phyloP scores from a whole-genome alignment of 169 alveolate genomes.

The Eimeria acervulina region DNA sequence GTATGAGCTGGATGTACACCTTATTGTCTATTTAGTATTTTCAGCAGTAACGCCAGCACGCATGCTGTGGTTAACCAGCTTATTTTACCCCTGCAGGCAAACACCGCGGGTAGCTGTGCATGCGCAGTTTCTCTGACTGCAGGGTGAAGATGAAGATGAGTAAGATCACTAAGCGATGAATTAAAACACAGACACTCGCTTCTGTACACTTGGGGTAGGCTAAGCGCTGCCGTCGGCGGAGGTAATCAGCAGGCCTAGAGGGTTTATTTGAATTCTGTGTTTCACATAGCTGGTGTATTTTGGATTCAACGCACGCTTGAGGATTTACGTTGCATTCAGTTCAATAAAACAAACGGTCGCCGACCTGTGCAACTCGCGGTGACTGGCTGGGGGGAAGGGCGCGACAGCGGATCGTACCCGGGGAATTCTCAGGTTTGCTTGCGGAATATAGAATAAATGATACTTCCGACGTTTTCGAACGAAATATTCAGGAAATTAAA shows the following conservation, averaged over 20 bases:
- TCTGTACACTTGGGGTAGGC: no score
- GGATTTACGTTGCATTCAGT: no score
- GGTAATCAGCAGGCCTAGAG: not conserved
- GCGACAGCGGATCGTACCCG: not conserved
- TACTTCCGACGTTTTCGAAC: not conserved
- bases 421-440: not conserved
- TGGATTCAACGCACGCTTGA: no score
- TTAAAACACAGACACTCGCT: no score
- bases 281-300: no score
- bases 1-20: not conserved
- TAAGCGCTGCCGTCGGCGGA: no score
- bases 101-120: no score
- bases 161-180: not conserved
- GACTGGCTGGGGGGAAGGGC: not conserved
- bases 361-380: conserved; percentile 15
- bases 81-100: not conserved
- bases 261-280: not conserved
- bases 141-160: no score
- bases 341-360: not conserved
- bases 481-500: not conserved
- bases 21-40: no score
- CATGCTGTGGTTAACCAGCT: no score
- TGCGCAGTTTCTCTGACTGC: no score
- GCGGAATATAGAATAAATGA: not conserved
- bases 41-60: no score